Conservation (phyloP, 1,284 basidiomycete genomes). For the Polyporus tsugae region DNA sequence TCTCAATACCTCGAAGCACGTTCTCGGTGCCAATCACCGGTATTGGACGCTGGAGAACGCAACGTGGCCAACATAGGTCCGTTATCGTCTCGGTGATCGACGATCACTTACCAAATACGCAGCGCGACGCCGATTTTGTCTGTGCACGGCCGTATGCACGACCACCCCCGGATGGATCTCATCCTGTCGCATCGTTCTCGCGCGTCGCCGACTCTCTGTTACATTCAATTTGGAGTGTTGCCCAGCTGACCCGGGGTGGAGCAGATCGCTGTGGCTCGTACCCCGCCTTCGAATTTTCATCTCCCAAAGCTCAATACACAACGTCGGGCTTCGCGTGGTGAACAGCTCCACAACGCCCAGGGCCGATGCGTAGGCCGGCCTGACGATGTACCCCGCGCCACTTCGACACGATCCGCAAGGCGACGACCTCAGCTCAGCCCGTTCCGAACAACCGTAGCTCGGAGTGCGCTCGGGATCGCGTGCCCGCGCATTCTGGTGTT, state of each 20-base stretch:
- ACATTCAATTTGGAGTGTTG: neutral
- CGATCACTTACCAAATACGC: conserved; percentile 29
- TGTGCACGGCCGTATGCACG: conserved; percentile 14
- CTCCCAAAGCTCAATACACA: conserved; percentile 11
- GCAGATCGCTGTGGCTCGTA: conserved; percentile 6
- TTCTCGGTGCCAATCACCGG: conserved; percentile 19
- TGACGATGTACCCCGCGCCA: neutral
- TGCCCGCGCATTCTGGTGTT: neutral
- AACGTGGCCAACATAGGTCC: conserved; percentile 18
- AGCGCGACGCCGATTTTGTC: conserved; percentile 9
- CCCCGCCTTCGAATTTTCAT: conserved; percentile 13
- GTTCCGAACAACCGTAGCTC: conserved; percentile 29
- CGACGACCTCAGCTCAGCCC: conserved; percentile 1
- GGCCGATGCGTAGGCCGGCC: neutral
- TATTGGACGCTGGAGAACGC: conserved; percentile 24
- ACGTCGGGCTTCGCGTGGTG: conserved; percentile 20
- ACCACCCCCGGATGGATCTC: conserved; percentile 27
- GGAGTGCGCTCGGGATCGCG: conserved; percentile 27
- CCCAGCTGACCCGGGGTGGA: neutral
- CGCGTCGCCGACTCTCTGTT: neutral
- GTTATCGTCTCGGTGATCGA: conserved; percentile 34
- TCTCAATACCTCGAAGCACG: conserved; percentile 19
- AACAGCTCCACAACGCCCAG: neutral
- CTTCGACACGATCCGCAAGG: neutral
- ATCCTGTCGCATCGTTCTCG: conserved; percentile 12